Conservation (phyloP, 176 grass and related monocot genomes). For the Saccharum spontaneum region DNA sequence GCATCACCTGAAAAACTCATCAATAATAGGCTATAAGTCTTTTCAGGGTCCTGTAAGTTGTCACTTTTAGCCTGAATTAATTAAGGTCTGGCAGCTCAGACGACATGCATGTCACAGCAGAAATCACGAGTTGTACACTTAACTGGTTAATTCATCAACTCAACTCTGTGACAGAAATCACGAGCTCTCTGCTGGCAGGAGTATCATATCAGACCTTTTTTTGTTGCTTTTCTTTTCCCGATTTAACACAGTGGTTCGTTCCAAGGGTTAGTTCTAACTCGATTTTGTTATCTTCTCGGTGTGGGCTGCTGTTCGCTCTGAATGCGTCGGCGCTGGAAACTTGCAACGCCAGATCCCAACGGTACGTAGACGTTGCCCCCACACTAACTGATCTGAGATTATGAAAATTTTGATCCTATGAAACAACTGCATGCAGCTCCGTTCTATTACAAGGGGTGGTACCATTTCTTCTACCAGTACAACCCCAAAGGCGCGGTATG, state of each 20-base stretch:
- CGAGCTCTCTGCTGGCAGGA: neutral
- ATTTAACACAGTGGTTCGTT: neutral
- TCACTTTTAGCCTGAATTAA: neutral
- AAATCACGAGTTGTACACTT: neutral
- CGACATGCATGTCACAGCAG: neutral
- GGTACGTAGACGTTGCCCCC: constrained; percentile 46
- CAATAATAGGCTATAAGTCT: neutral
- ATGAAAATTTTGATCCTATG: neutral
- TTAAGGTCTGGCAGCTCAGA: neutral
- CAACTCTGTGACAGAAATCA: neutral
- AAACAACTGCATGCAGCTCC: constrained; percentile 45
- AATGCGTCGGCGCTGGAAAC: neutral
- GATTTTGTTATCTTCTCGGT: constrained; percentile 12
- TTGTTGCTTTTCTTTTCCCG: neutral
- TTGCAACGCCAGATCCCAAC: constrained; percentile 58
- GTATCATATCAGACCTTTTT: neutral
- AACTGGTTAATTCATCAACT: neutral
- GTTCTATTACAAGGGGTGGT: constrained; percentile 72
- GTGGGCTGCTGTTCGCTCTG: constrained; percentile 17
- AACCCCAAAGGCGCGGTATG: constrained; percentile 60
- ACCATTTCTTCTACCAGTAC: constrained; percentile 80
- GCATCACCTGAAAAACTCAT: constrained; percentile 6
- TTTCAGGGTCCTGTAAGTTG: neutral
- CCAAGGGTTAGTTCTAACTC: constrained; percentile 23
- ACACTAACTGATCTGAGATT: no score